Percentiles rank a stretch among this genome's conserved stretches.
Conservation (phyloP, 1,284 basidiomycete genomes). For the Blastosporella zonata region DNA sequence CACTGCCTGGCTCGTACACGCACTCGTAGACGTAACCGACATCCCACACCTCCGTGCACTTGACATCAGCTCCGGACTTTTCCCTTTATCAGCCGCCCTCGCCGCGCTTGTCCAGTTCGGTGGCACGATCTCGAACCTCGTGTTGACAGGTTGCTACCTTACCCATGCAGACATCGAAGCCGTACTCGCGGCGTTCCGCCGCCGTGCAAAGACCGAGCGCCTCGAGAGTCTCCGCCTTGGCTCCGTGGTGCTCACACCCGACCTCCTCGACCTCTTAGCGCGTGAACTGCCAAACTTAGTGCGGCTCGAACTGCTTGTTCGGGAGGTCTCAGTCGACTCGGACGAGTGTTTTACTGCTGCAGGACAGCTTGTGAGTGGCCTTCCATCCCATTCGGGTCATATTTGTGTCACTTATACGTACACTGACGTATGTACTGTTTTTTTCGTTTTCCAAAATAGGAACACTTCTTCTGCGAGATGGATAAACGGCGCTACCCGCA, state of each 20-base stretch:
- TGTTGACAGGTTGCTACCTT: slow-evolving; percentile 34
- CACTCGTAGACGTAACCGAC: slow-evolving; percentile 25
- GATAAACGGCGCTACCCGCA: slow-evolving; percentile 26
- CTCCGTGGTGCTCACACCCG: slow-evolving; percentile 35
- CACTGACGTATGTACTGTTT: neutral
- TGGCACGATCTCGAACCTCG: neutral
- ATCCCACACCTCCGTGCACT: slow-evolving; percentile 31
- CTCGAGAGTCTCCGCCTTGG: slow-evolving; percentile 34
- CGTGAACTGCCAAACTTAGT: slow-evolving; percentile 29
- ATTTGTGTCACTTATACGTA: neutral
- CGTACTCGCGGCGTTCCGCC: slow-evolving; percentile 21
- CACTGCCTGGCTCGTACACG: slow-evolving; percentile 31
- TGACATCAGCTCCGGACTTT: slow-evolving; percentile 35
- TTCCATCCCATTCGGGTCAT: neutral
- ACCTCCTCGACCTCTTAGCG: slow-evolving; percentile 36
- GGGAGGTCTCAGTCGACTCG: slow-evolving; percentile 31
- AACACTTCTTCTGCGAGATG: slow-evolving; percentile 30
- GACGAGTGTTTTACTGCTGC: slow-evolving; percentile 20
- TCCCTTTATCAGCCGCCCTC: slow-evolving; percentile 33
- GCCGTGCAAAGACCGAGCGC: slow-evolving; percentile 12
- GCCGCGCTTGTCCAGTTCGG: slow-evolving; percentile 1
- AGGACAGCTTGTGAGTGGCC: slow-evolving; percentile 20
- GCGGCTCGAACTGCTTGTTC: slow-evolving; percentile 34
- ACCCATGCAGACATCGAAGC: slow-evolving; percentile 31
- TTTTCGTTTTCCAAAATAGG: slow-evolving; percentile 13